These are phyloP conservation scores for Tilletia setariae DNA, from an alignment of 1,284 basidiomycete genomes.

Conservation along the genomic window DNA sequence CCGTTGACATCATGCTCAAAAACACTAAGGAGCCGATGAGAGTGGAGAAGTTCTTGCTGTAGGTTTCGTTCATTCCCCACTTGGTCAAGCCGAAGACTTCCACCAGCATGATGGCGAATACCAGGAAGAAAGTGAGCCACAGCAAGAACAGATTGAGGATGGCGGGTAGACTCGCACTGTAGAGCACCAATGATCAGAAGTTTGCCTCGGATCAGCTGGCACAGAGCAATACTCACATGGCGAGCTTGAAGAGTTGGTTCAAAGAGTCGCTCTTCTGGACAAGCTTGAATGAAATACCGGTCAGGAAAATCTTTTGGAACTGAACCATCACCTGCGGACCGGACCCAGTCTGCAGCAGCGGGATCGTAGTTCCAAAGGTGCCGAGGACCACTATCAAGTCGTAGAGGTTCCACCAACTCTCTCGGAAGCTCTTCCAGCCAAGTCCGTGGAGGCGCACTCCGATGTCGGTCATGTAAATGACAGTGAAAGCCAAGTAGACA, in stretches of 20 bases:
- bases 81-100: conserved; percentile 93
- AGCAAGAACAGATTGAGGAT: conserved; percentile 81
- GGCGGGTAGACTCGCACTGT: conserved; percentile 77
- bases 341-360: conserved; percentile 48
- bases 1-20: conserved; percentile 64
- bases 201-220: no score
- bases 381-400: conserved; percentile 79
- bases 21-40: conserved; percentile 80
- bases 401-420: conserved; percentile 82
- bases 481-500: conserved; percentile 73
- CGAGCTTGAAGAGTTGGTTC: conserved; percentile 95
- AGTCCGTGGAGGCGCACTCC: conserved; percentile 75
- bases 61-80: conserved; percentile 69
- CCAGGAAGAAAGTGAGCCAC: conserved; percentile 88
- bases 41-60: conserved; percentile 75
- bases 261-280: conserved; percentile 83
- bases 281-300: conserved; percentile 88
- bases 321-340: conserved; percentile 59
- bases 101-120: conserved; percentile 83
- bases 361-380: conserved; percentile 77
- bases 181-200: neutral
- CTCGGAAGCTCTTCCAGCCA: conserved; percentile 76
- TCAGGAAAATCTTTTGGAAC: conserved; percentile 90
- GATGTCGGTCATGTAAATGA: conserved; percentile 76
- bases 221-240: conserved; percentile 65